Base-by-base conservation (phyloP, 345 rosid genomes). In the Gossypium rotundifolium region DNA sequence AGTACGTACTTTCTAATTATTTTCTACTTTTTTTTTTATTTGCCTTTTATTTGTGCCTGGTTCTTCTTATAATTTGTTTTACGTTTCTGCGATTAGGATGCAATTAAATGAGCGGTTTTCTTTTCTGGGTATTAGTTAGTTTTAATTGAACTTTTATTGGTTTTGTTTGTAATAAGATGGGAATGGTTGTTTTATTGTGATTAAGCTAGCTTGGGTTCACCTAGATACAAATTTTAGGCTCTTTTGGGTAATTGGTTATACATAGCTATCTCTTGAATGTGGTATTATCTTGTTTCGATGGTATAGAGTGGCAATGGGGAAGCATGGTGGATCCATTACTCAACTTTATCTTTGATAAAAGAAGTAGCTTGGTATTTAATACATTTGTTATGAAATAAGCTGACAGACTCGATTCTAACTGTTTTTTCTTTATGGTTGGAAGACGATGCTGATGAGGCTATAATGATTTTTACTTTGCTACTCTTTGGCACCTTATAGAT, bases 1-100 rank as follows among this genome's bases (percentile, higher is more conserved):
- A 84, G 92, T 89, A 81, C 8, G 88, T 46, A 18, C 13, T 14
- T 81, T 68, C 71, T 29, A 11, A 48, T 12, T 59, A 12, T 18
- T 44, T 29, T 53, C 52, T 57, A 14, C 52, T 62, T 49, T 18
- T 45, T 18, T 45, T 45, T 6, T 13, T 33, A 53, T 66, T 5
- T 33, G 40, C 0, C 3, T 67, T 64, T n/a, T 11, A 12, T 12
- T 48, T 71, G 33, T 33, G 29, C 27, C 59, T 61, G 18, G 4
- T n/a, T 48, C 2, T 3, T 48, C 8, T 3, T 14, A 1, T 69
- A 17, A 64, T n/a, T 17, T 51, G 4, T 51, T 27, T 49, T 16
- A 38, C 23, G 11, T 51, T 69, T 49, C 14, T 69, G 7, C 23
- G 20, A 51, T 11, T 51, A 1, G 59, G 51, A 51, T 72, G 13